Percentiles rank a stretch among this genome's conserved stretches.
These are phyloP conservation scores for Mortierella sp. DNA, from an alignment of 371 early-diverging fungal species.

Conservation along the genomic window DNA sequence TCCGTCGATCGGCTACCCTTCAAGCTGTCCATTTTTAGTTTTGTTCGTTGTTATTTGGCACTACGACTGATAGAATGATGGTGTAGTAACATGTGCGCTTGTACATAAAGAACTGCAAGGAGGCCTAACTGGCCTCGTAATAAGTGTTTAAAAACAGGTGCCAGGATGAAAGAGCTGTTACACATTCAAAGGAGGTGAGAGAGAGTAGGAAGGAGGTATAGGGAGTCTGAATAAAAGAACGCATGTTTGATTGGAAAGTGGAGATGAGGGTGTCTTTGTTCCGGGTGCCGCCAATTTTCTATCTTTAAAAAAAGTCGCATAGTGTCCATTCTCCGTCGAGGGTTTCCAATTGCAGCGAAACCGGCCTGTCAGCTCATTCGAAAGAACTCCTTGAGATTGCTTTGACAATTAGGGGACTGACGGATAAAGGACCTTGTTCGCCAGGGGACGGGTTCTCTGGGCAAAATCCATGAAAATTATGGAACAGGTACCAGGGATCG, in stretches of 20 bases:
- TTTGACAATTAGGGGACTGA: neutral
- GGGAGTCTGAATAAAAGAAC: neutral
- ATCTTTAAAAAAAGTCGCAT: neutral
- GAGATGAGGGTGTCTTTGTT: neutral
- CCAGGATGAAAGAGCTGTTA: neutral
- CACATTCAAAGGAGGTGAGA: neutral
- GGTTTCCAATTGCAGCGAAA: neutral
- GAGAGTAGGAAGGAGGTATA: neutral
- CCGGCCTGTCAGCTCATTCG: neutral
- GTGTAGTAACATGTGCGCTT: neutral
- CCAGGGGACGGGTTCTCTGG: neutral
- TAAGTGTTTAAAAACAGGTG: neutral
- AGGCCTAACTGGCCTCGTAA: neutral
- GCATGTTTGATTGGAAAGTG: neutral
- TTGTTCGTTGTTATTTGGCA: too few species aligned
- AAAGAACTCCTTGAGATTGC: neutral
- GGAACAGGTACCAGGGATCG: neutral
- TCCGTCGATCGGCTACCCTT: too few species aligned
- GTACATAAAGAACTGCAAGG: neutral
- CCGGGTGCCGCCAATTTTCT: neutral
- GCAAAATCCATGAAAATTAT: neutral
- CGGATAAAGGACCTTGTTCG: too few species aligned
- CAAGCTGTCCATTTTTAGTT: too few species aligned
- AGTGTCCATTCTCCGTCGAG: neutral
- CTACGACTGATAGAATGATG: too few species aligned